These are phyloP conservation scores for Starmera pachycereana DNA, from an alignment of 805 yeast species.

Conservation along the genomic window DNA sequence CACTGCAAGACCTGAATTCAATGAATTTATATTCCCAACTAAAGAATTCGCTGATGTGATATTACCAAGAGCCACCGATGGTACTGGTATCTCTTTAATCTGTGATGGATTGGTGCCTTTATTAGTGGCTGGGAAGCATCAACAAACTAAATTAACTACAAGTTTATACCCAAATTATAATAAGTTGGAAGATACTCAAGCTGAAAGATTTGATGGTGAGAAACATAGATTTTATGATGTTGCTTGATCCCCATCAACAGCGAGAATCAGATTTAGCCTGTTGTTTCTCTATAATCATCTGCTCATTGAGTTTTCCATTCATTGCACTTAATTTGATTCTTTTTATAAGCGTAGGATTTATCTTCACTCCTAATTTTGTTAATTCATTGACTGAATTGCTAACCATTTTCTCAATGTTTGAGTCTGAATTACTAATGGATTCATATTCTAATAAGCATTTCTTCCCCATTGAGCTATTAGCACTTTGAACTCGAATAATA, in stretches of 20 bases:
- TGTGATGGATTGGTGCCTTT: conserved; percentile 51
- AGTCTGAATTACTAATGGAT: too few species aligned
- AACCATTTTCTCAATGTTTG: conserved; percentile 10
- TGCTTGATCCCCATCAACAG: conserved; percentile 4
- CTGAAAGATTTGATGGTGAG: conserved; percentile 28
- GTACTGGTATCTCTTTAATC: conserved; percentile 44
- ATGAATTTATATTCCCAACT: conserved; percentile 54
- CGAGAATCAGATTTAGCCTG: conserved; percentile 20
- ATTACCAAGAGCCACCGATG: conserved; percentile 60
- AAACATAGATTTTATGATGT: conserved; percentile 33
- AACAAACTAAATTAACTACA: not conserved
- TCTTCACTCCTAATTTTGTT: conserved; percentile 11
- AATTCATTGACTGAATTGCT: conserved; percentile 14
- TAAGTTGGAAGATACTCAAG: conserved; percentile 19
- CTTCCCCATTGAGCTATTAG: conserved; percentile 7
- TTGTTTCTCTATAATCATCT: conserved; percentile 21
- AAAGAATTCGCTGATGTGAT: conserved; percentile 67
- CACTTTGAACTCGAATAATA: conserved; percentile 10
- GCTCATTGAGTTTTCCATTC: conserved; percentile 27
- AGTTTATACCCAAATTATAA: conserved; percentile 8
- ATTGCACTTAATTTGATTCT: conserved; percentile 10
- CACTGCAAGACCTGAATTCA: conserved; percentile 56
- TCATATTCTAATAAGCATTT: too few species aligned
- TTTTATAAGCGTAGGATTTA: conserved; percentile 7
- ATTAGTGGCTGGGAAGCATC: conserved; percentile 8